Percentiles rank a stretch among this genome's conserved stretches.
Conservation (phyloP, 78 protist genomes). For the Bigelowiella natans region DNA sequence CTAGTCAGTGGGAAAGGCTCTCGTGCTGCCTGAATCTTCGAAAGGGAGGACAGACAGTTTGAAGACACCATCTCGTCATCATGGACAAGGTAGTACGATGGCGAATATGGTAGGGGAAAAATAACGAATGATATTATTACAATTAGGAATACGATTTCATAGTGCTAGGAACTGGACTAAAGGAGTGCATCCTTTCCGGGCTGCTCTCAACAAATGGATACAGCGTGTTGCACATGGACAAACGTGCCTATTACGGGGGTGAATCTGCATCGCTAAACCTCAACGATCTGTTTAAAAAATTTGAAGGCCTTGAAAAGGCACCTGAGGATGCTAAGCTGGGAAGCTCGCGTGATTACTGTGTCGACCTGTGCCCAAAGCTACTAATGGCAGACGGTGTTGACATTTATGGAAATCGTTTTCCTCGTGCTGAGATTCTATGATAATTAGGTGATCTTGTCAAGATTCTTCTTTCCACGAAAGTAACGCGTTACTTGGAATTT, state of each 20-base stretch:
- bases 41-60: too few species aligned
- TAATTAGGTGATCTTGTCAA: slow-evolving; percentile 82
- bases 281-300: slow-evolving; percentile 60
- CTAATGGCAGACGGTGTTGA: slow-evolving; percentile 86
- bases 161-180: slow-evolving; percentile 4
- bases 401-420: too few species aligned
- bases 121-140: too few species aligned
- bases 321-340: slow-evolving; percentile 58
- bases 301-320: slow-evolving; percentile 25
- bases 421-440: slow-evolving; percentile 17
- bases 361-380: slow-evolving; percentile 94
- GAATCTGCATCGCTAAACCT: slow-evolving; percentile 88
- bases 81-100: too few species aligned
- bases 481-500: slow-evolving; percentile 93
- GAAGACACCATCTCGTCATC: too few species aligned
- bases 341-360: slow-evolving; percentile 77
- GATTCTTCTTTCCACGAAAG: slow-evolving; percentile 83
- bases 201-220: slow-evolving; percentile 78
- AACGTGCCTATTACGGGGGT: slow-evolving; percentile 70
- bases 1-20: too few species aligned
- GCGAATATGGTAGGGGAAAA: too few species aligned
- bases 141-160: background rate
- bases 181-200: slow-evolving; percentile 47
- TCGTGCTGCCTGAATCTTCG: too few species aligned
- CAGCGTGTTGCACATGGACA: slow-evolving; percentile 92